phyloP scores from a whole-genome alignment of 139 green algal species.

The Chlamydomonas sp. region DNA sequence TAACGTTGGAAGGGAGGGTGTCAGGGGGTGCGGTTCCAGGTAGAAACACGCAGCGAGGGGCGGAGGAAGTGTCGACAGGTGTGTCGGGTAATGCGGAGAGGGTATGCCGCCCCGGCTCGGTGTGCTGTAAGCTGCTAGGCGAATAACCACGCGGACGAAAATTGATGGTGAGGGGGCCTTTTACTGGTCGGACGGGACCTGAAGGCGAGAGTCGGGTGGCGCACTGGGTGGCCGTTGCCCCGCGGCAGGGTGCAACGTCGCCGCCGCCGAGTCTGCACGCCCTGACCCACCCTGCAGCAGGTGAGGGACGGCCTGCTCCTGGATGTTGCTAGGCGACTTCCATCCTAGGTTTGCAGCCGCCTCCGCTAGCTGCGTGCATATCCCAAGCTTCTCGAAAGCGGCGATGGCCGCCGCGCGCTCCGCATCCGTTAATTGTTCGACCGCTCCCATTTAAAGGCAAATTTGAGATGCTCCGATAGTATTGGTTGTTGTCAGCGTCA shows the following conservation, averaged over 20 bases:
- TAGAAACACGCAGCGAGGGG: not conserved
- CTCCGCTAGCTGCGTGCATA: slow-evolving; percentile 86
- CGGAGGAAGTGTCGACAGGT: not conserved
- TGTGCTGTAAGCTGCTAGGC: not conserved
- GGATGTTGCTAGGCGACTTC: slow-evolving; percentile 87
- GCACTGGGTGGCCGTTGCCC: not conserved
- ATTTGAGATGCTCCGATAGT: not conserved
- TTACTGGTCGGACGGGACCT: no score
- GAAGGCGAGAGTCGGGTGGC: no score
- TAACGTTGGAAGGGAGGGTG: not conserved
- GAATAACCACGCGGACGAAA: not conserved
- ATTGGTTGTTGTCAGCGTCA: not conserved
- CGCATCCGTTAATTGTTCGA: slow-evolving; percentile 44
- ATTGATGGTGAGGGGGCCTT: no score
- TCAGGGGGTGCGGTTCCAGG: no score
- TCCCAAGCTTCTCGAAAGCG: slow-evolving; percentile 82
- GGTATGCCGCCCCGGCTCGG: not conserved
- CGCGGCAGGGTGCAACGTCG: not conserved
- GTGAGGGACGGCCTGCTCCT: slow-evolving; percentile 88
- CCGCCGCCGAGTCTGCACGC: not conserved
- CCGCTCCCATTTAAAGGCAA: not conserved
- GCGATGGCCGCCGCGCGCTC: slow-evolving; percentile 51
- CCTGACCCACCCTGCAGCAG: slow-evolving; percentile 66
- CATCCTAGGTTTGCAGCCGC: slow-evolving; percentile 84
- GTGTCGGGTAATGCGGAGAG: not conserved